These are phyloP conservation scores for Cicer bijugum DNA, from an alignment of 306 rosid genomes.

Conservation along the genomic window DNA sequence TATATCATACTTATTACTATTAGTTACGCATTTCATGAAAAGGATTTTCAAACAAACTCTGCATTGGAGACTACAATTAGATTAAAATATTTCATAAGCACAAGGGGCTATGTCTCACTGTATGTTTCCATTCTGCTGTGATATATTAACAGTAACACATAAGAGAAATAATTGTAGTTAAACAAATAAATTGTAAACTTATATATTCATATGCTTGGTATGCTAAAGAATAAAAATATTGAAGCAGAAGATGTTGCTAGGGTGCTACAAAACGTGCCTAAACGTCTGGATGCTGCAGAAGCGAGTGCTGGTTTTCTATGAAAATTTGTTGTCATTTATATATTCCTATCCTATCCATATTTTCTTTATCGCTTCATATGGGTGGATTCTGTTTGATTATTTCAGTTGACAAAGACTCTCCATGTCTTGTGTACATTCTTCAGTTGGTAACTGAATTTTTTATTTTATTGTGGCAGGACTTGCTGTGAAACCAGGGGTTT, in stretches of 20 bases:
- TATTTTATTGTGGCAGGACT: slow-evolving; percentile 63
- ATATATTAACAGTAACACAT: not conserved
- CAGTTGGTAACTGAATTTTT: slow-evolving; percentile 33
- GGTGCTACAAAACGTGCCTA: slow-evolving; percentile 13
- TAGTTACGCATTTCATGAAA: not conserved
- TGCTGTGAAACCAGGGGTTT: slow-evolving; percentile 77
- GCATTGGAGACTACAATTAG: not conserved
- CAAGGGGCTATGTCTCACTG: not conserved
- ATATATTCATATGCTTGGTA: not conserved
- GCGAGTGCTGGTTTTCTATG: slow-evolving; percentile 18
- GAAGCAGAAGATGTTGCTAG: slow-evolving; percentile 9
- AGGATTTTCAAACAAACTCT: not conserved
- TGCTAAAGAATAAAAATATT: not conserved
- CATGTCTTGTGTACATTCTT: not conserved
- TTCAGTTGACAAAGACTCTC: slow-evolving; percentile 2
- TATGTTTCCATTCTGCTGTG: not conserved
- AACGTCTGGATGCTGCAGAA: not conserved
- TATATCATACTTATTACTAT: not conserved
- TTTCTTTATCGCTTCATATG: slow-evolving; percentile 33
- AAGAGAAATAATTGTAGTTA: not conserved
- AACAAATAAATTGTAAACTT: slow-evolving; percentile 15
- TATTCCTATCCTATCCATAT: slow-evolving; percentile 19
- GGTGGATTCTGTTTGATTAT: slow-evolving; percentile 6
- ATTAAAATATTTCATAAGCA: not conserved
- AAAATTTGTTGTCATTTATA: slow-evolving; percentile 27